phyloP scores from a whole-genome alignment of 1,139 yeast genomes.

The Spencermartinsiella ligniputridi region DNA sequence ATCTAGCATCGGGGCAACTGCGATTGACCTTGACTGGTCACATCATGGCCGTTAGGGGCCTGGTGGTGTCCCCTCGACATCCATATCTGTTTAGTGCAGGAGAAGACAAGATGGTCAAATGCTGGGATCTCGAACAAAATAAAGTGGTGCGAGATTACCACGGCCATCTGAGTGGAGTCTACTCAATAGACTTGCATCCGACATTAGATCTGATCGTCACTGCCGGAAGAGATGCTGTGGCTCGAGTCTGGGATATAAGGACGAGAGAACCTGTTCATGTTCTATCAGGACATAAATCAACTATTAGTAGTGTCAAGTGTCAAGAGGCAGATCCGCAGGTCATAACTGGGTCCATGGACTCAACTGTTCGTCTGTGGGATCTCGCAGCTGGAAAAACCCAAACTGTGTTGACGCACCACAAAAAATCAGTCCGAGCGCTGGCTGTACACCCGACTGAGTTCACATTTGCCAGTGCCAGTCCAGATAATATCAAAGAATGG shows the following conservation, averaged over 20 bases:
- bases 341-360: conserved; percentile 76
- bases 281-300: conserved; percentile 74
- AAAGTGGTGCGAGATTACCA: conserved; percentile 81
- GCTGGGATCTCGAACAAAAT: conserved; percentile 94
- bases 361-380: conserved; percentile 87
- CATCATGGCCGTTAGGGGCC: conserved; percentile 78
- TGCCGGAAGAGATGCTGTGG: conserved; percentile 85
- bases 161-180: conserved; percentile 91
- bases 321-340: conserved; percentile 81
- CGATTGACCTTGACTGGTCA: conserved; percentile 85
- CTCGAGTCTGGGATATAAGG: conserved; percentile 91
- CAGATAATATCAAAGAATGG: conserved; percentile 83
- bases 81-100: conserved; percentile 91
- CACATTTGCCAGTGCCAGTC: conserved; percentile 76
- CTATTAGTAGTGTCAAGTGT: conserved; percentile 64
- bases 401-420: conserved; percentile 73
- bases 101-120: conserved; percentile 90
- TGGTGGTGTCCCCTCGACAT: conserved; percentile 65
- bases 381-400: conserved; percentile 59
- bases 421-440: conserved; percentile 73
- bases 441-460: conserved; percentile 65
- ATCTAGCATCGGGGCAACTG: conserved; percentile 65
- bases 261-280: conserved; percentile 72
- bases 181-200: conserved; percentile 80
- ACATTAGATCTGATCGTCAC: conserved; percentile 80